Evolutionary conservation across 805 yeast species (phyloP).

Genomic region (Yamadazyma ubonensis): DNA sequence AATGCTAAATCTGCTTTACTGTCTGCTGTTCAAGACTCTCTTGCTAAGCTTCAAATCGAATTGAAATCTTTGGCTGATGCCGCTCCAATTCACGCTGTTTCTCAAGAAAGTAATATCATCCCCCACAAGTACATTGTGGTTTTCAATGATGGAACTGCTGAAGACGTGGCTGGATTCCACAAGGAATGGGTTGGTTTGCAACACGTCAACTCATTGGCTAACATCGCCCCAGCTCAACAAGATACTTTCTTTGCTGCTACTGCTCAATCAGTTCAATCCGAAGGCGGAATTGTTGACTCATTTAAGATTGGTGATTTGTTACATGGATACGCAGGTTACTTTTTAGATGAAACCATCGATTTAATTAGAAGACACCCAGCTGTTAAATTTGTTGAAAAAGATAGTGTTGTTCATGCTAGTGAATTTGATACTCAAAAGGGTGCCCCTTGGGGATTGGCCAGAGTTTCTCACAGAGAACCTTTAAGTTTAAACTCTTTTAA

Average conservation of each 20-base stretch:
- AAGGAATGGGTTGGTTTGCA: slow-evolving; percentile 59
- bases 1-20: neutral
- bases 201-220: slow-evolving; percentile 46
- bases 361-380: slow-evolving; percentile 64
- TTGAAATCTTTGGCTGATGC: slow-evolving; percentile 15
- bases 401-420: slow-evolving; percentile 64
- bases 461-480: slow-evolving; percentile 80
- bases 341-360: slow-evolving; percentile 72
- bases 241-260: slow-evolving; percentile 39
- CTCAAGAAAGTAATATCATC: slow-evolving; percentile 45
- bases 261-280: slow-evolving; percentile 23
- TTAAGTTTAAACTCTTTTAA: slow-evolving; percentile 67
- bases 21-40: slow-evolving; percentile 3
- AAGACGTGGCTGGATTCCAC: slow-evolving; percentile 61
- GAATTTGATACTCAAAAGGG: slow-evolving; percentile 71
- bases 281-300: slow-evolving; percentile 58
- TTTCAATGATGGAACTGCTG: slow-evolving; percentile 62
- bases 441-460: slow-evolving; percentile 93
- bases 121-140: slow-evolving; percentile 84
- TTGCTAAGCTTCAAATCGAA: slow-evolving; percentile 9
- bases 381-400: slow-evolving; percentile 71
- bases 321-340: slow-evolving; percentile 83
- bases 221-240: slow-evolving; percentile 24
- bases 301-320: slow-evolving; percentile 59
- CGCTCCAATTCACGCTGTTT: slow-evolving; percentile 49